A percentile compares a stretch with the other conserved stretches of the same genome.
Conservation (phyloP, 129 eudicot species). For the Helichrysum umbraculigerum region DNA sequence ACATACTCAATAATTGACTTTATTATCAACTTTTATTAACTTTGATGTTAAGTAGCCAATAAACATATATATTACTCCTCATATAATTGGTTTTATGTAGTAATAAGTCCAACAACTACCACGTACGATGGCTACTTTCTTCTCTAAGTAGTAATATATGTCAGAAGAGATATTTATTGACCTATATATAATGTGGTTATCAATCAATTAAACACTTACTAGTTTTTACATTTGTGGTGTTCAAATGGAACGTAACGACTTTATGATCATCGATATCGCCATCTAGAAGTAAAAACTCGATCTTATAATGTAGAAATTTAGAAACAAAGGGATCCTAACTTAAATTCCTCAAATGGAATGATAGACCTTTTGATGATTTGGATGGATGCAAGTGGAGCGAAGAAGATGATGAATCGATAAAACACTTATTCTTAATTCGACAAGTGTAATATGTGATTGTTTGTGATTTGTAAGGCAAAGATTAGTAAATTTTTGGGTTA, state of each 20-base stretch:
- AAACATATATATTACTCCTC: no score
- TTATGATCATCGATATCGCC: not conserved
- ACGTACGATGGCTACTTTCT: not conserved
- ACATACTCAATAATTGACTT: no score
- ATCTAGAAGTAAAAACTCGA: not conserved
- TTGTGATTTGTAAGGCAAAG: no score
- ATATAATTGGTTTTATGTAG: no score
- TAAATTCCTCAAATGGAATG: not conserved
- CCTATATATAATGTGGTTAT: no score
- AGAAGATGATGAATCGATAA: not conserved
- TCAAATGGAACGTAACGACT: not conserved
- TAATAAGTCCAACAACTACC: not conserved
- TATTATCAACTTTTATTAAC: no score
- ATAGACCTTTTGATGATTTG: slow-evolving; percentile 11
- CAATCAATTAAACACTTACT: no score
- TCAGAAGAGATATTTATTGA: no score
- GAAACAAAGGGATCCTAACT: not conserved
- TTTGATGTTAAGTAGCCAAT: no score
- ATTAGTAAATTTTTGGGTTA: not conserved
- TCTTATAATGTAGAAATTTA: no score
- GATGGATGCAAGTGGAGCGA: slow-evolving; percentile 10
- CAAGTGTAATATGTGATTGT: not conserved
- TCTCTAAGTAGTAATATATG: not conserved
- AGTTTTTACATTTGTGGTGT: no score
- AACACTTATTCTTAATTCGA: not conserved